Base-by-base conservation (phyloP, 805 yeast genomes). In the Metschnikowia dekortorum region DNA sequence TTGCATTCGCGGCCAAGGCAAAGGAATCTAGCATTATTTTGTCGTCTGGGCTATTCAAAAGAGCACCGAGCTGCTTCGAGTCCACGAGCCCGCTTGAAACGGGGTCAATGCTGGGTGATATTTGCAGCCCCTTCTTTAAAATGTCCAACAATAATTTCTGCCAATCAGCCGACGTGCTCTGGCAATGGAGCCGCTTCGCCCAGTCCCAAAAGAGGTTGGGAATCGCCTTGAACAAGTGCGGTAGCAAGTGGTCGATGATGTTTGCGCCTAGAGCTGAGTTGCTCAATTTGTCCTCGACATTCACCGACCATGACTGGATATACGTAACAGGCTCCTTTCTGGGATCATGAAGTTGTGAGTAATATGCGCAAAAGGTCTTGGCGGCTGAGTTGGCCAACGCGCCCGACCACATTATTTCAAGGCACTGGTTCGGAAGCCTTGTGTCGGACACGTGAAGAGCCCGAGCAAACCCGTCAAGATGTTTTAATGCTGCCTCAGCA, bases 331-430 rank as follows among this genome's bases (percentile, higher is more conserved):
- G 72, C 5, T 71, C 22, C 7, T 31, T 36, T 28, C 40, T 45
- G 14, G 53, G 46, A 9, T 43, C 31, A 18, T 46, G 42, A 16
- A 54, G 51, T 14, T 50, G 64, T 31, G 53, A 52, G 52, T 46
- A 70, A 53, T 59, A 52, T 0, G 75, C 60, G 6, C 71, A 70
- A 1, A 85, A 50, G 14, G 83, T 73, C 59, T 81, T 85, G n/a
- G 87, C 83, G 16, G 82, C 73, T 2, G 85, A 78, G 52, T 82
- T 86, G 0, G 94, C 84, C 49, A 89, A 62, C 0, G 89, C 78
- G 55, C 79, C 82, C 1, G 83, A 73, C 54, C 71, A 67, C 69
- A 86, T 82, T 14, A 74, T 64, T 2, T 67, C 57, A 11, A 86
- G 60, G n/a, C 86, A 75, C 8, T 67, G 67, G 2, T 56, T 56